Evolutionary conservation across 2,329 filamentous ascomycete species (phyloP), one percentile per base, ranked within the genome.

Genomic region (Ramichloridium luteum): DNA sequence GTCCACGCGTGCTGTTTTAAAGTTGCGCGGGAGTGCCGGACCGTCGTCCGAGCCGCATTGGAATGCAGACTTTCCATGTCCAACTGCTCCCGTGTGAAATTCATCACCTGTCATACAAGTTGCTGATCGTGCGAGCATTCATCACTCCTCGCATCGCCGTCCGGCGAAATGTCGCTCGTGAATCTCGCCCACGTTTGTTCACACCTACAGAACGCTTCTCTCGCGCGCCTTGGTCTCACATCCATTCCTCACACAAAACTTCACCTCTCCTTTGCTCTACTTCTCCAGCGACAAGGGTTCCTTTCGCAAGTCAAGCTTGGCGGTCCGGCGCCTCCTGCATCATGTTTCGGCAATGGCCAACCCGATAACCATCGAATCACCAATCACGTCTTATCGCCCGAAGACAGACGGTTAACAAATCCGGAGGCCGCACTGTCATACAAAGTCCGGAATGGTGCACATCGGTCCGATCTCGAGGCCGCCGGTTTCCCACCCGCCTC

Each of bases 131-230:
- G n/a, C n/a, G n/a, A n/a, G n/a, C n/a, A n/a, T n/a, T n/a, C n/a
- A n/a, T n/a, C n/a, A n/a, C n/a, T n/a, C n/a, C n/a, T n/a, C n/a
- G n/a, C n/a, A n/a, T n/a, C n/a, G n/a, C n/a, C n/a, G n/a, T n/a
- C n/a, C n/a, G n/a, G n/a, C 6, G 14, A 13, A 6, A 81, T 83
- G 77, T 81, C 77, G 49, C 70, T 93, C 60, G 65, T 72, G 53
- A 74, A 78, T 59, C 70, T 93, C 43, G 70, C 74, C 48, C 66
- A 88, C 65, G 74, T 86, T 61, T 92, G 82, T 68, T 85, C 84
- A 45, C 85, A 93, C 64, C 69, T 94, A 35, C 82, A 90, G 58
- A 94, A 94, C 65, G 82, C 81, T 45, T 80, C 80, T 35, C 76
- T 76, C 50, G 83, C 81, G n/a, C 76, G 79, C 1, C 74, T 94